Percentiles rank a stretch among this genome's conserved stretches.
phyloP scores from a whole-genome alignment of 2,329 filamentous ascomycete species.

The Talaromyces sp. region DNA sequence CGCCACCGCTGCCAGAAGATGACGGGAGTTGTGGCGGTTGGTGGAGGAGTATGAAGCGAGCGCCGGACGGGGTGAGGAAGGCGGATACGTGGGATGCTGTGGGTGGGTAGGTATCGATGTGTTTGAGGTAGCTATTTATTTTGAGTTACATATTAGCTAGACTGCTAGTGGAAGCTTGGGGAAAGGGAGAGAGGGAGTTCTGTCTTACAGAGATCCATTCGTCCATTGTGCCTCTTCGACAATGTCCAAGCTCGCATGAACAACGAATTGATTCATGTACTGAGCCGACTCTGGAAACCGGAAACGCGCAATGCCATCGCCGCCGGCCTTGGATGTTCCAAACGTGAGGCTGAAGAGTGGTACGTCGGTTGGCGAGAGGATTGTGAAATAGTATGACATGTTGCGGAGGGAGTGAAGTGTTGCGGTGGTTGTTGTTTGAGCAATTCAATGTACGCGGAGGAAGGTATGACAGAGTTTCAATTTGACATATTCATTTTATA shows the following conservation, averaged over 20 bases:
- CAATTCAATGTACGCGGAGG: neutral
- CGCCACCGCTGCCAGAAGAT: conserved; percentile 20
- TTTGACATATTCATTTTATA: neutral
- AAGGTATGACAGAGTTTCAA: neutral
- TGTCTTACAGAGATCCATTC: conserved; percentile 67
- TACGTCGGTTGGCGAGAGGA: conserved; percentile 91
- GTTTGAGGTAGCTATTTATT: conserved; percentile 75
- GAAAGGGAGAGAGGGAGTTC: neutral
- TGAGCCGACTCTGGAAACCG: conserved; percentile 82
- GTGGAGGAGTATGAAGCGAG: conserved; percentile 91
- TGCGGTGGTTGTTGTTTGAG: neutral
- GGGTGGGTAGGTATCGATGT: conserved; percentile 85
- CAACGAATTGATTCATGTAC: conserved; percentile 95
- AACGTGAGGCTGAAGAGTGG: conserved; percentile 97
- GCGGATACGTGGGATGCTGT: conserved; percentile 85
- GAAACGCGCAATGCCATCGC: conserved; percentile 85
- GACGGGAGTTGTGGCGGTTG: conserved; percentile 57
- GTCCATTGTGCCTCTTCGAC: conserved; percentile 96
- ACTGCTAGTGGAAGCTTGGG: conserved; percentile 8
- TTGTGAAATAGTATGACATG: conserved; percentile 99
- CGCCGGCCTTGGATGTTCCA: conserved; percentile 90
- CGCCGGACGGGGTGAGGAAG: conserved; percentile 87
- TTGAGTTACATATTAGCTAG: neutral
- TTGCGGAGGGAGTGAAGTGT: conserved; percentile 17
- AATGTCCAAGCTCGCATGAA: conserved; percentile 88